phyloP scores from a whole-genome alignment of 1,284 basidiomycete genomes.

The Trichosporon faecale region DNA sequence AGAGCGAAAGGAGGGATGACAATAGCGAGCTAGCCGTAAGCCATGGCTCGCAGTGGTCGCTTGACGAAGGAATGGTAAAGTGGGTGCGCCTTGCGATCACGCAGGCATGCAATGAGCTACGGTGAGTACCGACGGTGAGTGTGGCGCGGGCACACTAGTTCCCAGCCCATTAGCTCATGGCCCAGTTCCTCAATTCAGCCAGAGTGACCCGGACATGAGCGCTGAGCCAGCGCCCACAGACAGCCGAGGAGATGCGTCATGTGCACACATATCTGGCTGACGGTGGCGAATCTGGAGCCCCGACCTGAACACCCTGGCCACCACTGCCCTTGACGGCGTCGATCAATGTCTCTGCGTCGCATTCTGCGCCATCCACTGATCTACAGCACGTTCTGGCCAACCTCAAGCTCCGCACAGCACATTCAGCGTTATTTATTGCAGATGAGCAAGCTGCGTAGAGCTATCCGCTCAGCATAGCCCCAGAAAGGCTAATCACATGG shows the following conservation, averaged over 20 bases:
- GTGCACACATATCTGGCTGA: not conserved
- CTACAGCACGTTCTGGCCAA: not conserved
- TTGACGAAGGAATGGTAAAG: not conserved
- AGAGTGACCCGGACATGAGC: not conserved
- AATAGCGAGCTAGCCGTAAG: not conserved
- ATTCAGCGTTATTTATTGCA: not conserved
- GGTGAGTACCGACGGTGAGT: not conserved
- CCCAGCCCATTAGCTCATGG: not conserved
- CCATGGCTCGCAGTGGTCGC: not conserved
- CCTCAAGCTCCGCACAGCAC: too few relatives aligned
- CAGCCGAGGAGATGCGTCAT: not conserved
- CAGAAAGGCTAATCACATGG: not conserved
- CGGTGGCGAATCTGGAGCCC: slow-evolving; percentile 9
- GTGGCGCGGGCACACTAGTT: not conserved
- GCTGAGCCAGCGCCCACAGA: not conserved
- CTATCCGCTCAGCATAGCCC: not conserved
- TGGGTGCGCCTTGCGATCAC: not conserved
- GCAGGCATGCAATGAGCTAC: not conserved
- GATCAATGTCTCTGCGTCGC: not conserved
- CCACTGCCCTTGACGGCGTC: too few relatives aligned
- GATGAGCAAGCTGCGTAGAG: not conserved
- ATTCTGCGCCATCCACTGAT: not conserved
- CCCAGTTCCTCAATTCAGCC: not conserved
- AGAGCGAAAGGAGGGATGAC: not conserved
- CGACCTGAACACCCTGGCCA: not conserved